phyloP scores from a whole-genome alignment of 176 grass and related monocot genomes.

The Eleusine coracana region DNA sequence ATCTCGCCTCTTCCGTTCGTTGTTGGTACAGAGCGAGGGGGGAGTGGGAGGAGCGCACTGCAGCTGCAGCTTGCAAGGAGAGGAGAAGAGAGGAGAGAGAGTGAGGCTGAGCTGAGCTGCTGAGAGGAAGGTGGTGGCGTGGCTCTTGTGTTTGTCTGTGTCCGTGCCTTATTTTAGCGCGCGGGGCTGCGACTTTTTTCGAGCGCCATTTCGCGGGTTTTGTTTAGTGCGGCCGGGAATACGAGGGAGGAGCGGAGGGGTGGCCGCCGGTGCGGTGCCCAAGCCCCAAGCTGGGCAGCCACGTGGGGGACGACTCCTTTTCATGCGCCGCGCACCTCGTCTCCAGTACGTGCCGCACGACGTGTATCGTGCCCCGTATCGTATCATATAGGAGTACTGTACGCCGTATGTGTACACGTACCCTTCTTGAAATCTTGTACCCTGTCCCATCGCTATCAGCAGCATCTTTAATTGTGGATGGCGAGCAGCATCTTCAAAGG shows the following conservation, averaged over 20 bases:
- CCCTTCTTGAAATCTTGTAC: background rate
- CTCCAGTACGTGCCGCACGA: background rate
- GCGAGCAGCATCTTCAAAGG: no score
- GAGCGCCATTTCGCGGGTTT: constrained; percentile 13
- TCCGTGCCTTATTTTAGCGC: constrained; percentile 29
- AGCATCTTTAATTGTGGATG: background rate
- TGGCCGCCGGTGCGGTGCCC: background rate
- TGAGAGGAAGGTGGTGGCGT: background rate
- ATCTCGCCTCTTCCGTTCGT: background rate
- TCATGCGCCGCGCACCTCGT: background rate
- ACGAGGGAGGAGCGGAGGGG: background rate
- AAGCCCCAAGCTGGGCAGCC: constrained; percentile 32
- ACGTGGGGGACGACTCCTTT: constrained; percentile 35
- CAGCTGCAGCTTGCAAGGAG: background rate
- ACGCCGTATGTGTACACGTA: background rate
- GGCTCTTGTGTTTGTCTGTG: constrained; percentile 37
- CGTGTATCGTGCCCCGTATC: background rate
- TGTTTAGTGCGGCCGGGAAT: constrained; percentile 39
- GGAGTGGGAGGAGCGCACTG: background rate
- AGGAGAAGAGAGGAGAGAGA: background rate
- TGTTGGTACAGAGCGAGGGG: background rate
- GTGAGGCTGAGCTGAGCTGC: background rate
- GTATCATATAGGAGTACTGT: no score
- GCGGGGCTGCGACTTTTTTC: constrained; percentile 27
- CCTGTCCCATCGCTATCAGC: background rate